Base-by-base conservation (phyloP, 345 rosid species). In the Eucalyptus pauciflora region DNA sequence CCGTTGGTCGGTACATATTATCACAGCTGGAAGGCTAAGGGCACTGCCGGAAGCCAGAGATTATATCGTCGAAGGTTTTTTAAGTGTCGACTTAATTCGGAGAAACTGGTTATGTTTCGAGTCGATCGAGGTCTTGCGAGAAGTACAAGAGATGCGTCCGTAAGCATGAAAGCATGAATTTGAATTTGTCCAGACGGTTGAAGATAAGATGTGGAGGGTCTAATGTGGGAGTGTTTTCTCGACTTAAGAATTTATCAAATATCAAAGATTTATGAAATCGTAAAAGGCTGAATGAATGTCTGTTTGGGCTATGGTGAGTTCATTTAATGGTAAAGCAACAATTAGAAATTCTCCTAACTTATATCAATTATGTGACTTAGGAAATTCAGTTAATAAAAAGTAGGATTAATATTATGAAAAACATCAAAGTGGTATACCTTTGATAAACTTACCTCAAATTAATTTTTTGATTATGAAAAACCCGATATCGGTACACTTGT, bases 401-500 rank as follows among this genome's bases (percentile, higher is more conserved):
- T 45, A 45, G 48, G 48, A 8, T 45, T 45, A 45, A 45, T 45
- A 45, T 45, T 1, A 1, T 45, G 48, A 45, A 45, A 8, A 45
- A 45, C 3, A 45, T 2, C 1, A 45, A 45, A 45, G 48, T 45
- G 3, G 7, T 45, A 45, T 45, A 45, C 8, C 10, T 45, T 10
- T 45, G 48, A 45, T 45, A 45, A 8, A 45, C 7, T 45, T 45
- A 45, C 0, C 48, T 45, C 48, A 45, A 45, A 45, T 8, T 45
- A 8, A 45, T 45, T 45, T 45, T 45, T 45, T 45, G 48, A 45
- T 45, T 6, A 45, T 45, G 10, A 45, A 45, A 45, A 45, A 45
- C 3, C 7, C 3, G 2, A 45, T 8, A 45, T 3, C 1, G 3
- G 10, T 8, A 8, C 46, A 45, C 10, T 45, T 45, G 10, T 45